phyloP scores from a whole-genome alignment of 2,329 filamentous ascomycete species.

The Didymella arachidicola region DNA sequence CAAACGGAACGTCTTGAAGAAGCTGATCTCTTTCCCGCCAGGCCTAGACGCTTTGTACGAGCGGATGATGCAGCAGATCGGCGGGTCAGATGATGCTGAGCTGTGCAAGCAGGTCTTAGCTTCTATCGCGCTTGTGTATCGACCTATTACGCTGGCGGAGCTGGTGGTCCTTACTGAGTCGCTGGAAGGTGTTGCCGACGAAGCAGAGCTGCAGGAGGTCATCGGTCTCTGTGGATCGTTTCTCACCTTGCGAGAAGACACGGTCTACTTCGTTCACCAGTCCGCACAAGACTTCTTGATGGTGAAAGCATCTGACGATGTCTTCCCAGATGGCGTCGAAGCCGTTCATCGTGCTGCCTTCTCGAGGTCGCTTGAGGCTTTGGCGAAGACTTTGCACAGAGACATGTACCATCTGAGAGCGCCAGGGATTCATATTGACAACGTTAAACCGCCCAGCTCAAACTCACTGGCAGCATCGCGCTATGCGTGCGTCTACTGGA shows the following conservation, averaged over 20 bases:
- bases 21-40: not conserved
- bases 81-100: not conserved
- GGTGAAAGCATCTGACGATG: not conserved
- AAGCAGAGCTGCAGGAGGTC: not conserved
- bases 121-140: too few species aligned
- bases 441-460: too few species aligned
- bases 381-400: too few species aligned
- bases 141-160: too few species aligned
- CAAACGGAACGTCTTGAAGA: not conserved
- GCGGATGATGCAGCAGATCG: not conserved
- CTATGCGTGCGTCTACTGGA: not conserved
- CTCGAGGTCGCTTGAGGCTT: not conserved
- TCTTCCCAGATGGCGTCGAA: not conserved
- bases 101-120: not conserved
- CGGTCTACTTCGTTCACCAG: not conserved
- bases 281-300: not conserved
- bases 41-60: not conserved
- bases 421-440: too few species aligned
- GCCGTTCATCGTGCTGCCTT: not conserved
- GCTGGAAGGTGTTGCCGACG: too few species aligned
- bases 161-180: too few species aligned
- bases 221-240: not conserved
- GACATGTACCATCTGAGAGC: too few species aligned
- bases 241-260: not conserved
- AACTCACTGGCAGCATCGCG: not conserved